Base-by-base conservation (phyloP, 441 rosid species). In the Populus hybrid region DNA sequence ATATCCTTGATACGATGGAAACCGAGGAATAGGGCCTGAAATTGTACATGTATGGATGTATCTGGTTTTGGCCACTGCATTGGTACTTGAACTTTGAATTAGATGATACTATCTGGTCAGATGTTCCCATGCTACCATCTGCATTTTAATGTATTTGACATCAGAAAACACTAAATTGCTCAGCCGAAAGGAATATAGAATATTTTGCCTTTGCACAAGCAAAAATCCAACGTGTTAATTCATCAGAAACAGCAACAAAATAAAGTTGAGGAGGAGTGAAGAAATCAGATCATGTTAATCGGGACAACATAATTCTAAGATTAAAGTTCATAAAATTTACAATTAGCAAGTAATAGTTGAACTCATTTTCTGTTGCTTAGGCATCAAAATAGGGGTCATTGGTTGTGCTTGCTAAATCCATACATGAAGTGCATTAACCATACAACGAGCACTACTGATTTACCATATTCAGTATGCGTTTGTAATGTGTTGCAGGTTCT, bases 1-100 rank as follows among this genome's bases (percentile, higher is more conserved):
- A 82, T 90, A 94, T 42, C 95, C 93, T 76, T 87, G 93, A 87
- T 88, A 92, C 7, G 91, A 87, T 78, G 90, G 91, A 67, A 82
- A 64, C n/a, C 81, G 89, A 69, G 79, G 89, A n/a, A 83, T 53
- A 56, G 88, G 90, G 74, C 83, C 83, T 70, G 73, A 80, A 86
- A 76, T 80, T 74, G 65, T 92, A 94, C 87, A 84, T 87, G 73
- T 86, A 88, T 3, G 82, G 97, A 77, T 92, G 90, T 18, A 92
- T 86, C 73, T 91, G 97, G 83, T n/a, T 88, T 90, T 0, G 87
- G 87, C 97, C 95, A 91, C 65, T 87, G 88, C 81, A 84, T 79
- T 64, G 90, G 93, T 80, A 80, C 79, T 42, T 88, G 94, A 84
- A 79, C 80, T 80, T 84, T 87, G 74, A 83, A 70, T 75, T 68